Evolutionary conservation across 2,329 filamentous ascomycete genomes (phyloP).

Genomic region (Diaporthe australafricana): DNA sequence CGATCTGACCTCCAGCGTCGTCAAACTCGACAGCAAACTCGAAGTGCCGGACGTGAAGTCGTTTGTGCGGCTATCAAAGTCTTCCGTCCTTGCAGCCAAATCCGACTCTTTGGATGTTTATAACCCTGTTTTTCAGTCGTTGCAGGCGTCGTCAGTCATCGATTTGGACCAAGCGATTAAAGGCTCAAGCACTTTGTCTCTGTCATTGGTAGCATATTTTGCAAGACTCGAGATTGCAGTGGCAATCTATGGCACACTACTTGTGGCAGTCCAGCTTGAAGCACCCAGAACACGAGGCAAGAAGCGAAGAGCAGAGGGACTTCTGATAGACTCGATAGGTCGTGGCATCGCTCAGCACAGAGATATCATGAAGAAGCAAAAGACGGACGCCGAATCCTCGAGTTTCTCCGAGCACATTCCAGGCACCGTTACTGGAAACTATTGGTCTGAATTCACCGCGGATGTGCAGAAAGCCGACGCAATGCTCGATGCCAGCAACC

Average conservation of each 20-base stretch:
- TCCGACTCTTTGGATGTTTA: slow-evolving; percentile 69
- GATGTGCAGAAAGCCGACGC: slow-evolving; percentile 62
- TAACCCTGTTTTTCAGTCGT: slow-evolving; percentile 75
- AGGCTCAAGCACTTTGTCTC: slow-evolving; percentile 45
- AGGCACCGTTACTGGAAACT: slow-evolving; percentile 62
- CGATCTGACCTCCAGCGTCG: slow-evolving; percentile 72
- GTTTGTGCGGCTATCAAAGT: slow-evolving; percentile 75
- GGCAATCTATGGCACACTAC: slow-evolving; percentile 70
- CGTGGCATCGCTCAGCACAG: slow-evolving; percentile 65
- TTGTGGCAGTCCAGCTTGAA: slow-evolving; percentile 78
- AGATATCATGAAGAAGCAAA: slow-evolving; percentile 47
- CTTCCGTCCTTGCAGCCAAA: slow-evolving; percentile 73
- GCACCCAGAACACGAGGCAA: slow-evolving; percentile 66
- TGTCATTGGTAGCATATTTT: slow-evolving; percentile 70
- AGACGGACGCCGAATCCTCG: slow-evolving; percentile 39
- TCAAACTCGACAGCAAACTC: slow-evolving; percentile 68
- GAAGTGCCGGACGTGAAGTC: slow-evolving; percentile 65
- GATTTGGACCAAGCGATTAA: slow-evolving; percentile 51
- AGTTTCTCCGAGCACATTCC: slow-evolving; percentile 55
- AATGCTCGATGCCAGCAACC: slow-evolving; percentile 57
- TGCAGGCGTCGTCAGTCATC: slow-evolving; percentile 63
- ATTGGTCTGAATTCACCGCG: slow-evolving; percentile 57
- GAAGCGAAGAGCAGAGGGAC: slow-evolving; percentile 67
- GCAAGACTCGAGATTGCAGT: slow-evolving; percentile 74
- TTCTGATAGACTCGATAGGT: slow-evolving; percentile 80